Evolutionary conservation across 2,329 filamentous ascomycete genomes (phyloP).

Genomic region (Colletotrichum liriopes): DNA sequence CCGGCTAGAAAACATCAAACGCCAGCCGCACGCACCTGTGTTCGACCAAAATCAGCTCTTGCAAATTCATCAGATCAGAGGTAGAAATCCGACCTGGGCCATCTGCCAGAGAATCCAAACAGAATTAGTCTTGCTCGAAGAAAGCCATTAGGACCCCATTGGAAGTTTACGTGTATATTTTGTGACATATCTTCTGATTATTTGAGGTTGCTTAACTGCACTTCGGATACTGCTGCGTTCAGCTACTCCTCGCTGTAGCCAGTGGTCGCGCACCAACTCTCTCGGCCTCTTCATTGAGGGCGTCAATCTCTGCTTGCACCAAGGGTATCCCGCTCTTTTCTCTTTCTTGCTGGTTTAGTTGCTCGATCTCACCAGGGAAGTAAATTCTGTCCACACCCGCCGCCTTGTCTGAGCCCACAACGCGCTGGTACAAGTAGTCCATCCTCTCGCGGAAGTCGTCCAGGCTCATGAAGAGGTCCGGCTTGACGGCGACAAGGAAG

Average conservation of each 20-base stretch:
- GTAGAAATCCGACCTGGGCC: too few relatives aligned
- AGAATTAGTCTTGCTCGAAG: neutral
- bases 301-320: slow-evolving; percentile 69
- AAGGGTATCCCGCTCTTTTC: slow-evolving; percentile 72
- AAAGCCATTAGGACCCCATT: neutral
- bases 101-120: too few relatives aligned
- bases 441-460: slow-evolving; percentile 79
- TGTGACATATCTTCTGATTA: neutral
- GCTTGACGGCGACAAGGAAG: slow-evolving; percentile 81
- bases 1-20: too few relatives aligned
- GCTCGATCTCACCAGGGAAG: slow-evolving; percentile 76
- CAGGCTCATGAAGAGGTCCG: slow-evolving; percentile 80
- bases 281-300: slow-evolving; percentile 68
- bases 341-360: slow-evolving; percentile 66
- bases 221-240: neutral
- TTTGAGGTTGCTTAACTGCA: neutral
- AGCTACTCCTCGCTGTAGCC: neutral
- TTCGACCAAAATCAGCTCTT: too few relatives aligned
- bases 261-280: slow-evolving; percentile 56
- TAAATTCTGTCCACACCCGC: slow-evolving; percentile 72
- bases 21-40: too few relatives aligned
- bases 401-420: slow-evolving; percentile 69
- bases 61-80: too few relatives aligned
- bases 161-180: neutral
- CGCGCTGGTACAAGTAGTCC: slow-evolving; percentile 68